Percentiles rank a stretch among this genome's conserved stretches.
Evolutionary conservation across 176 grass and related monocot species (phyloP).

Genomic region (Oropetium thomaeum): DNA sequence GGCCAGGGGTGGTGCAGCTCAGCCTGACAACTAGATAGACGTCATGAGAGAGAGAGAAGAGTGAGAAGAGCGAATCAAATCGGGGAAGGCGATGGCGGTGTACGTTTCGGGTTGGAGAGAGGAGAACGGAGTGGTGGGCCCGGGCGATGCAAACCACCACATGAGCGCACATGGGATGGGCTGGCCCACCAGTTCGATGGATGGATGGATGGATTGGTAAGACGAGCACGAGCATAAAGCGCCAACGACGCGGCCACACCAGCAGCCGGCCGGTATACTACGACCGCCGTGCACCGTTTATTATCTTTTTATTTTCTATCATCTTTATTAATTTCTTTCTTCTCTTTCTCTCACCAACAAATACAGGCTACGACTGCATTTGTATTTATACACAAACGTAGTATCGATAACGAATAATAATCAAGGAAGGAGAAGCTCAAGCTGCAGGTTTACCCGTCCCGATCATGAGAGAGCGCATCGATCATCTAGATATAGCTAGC

Average conservation of each 20-base stretch:
- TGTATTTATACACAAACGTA: no score
- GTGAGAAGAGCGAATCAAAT: conserved; percentile 17
- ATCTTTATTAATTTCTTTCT: neutral
- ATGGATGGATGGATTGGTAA: conserved; percentile 2
- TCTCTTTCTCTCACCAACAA: neutral
- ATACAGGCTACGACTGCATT: neutral
- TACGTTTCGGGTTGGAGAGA: neutral
- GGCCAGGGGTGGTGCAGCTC: no score
- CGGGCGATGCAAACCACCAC: conserved; percentile 60
- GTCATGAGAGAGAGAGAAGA: neutral
- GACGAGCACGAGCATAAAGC: neutral
- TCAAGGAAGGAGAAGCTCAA: no score
- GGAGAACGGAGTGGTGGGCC: conserved; percentile 43
- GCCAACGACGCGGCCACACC: neutral
- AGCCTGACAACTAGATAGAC: conserved; percentile 1
- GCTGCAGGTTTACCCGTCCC: neutral
- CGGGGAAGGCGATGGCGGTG: conserved; percentile 16
- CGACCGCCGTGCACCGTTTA: neutral
- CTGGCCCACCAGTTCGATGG: conserved; percentile 34
- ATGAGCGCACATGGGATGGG: conserved; percentile 65
- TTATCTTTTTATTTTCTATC: neutral
- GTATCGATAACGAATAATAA: no score
- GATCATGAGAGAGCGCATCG: neutral
- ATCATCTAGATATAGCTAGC: neutral
- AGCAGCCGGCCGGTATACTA: neutral